These are phyloP conservation scores for Phyllostachys edulis DNA, from an alignment of 176 grass and related monocot genomes.

Conservation along the genomic window DNA sequence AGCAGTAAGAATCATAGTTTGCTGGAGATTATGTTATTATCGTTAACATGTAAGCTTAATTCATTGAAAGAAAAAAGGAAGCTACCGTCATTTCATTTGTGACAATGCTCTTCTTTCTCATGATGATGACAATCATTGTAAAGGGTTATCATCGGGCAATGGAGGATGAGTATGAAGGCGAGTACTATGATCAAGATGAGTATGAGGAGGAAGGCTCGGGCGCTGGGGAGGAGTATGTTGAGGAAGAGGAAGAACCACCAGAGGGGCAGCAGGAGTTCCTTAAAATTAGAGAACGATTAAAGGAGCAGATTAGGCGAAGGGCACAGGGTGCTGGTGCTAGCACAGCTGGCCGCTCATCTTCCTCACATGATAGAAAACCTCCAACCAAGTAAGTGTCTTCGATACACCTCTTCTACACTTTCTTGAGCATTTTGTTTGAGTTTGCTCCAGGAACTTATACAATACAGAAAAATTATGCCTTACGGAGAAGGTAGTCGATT, in stretches of 20 bases:
- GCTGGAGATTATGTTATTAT: background rate
- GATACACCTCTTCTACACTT: constrained; percentile 4
- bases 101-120: background rate
- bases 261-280: constrained; percentile 61
- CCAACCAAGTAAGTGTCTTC: constrained; percentile 38
- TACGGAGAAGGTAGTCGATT: background rate
- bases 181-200: constrained; percentile 56
- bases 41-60: background rate
- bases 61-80: background rate
- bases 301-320: constrained; percentile 50
- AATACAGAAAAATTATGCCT: background rate
- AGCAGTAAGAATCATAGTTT: background rate
- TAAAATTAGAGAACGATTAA: constrained; percentile 50
- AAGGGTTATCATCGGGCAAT: constrained; percentile 41
- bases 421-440: background rate
- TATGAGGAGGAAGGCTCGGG: constrained; percentile 43
- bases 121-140: background rate
- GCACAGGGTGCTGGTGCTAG: constrained; percentile 27
- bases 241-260: constrained; percentile 40
- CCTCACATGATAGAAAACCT: constrained; percentile 40
- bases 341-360: constrained; percentile 28
- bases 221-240: constrained; percentile 20
- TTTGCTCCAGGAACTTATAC: background rate
- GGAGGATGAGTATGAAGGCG: constrained; percentile 48
- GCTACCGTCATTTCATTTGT: background rate